Percentiles rank a stretch among this genome's conserved stretches.
These are phyloP conservation scores for Plasmodium gonderi DNA, from an alignment of 169 alveolate genomes.

Conservation along the genomic window DNA sequence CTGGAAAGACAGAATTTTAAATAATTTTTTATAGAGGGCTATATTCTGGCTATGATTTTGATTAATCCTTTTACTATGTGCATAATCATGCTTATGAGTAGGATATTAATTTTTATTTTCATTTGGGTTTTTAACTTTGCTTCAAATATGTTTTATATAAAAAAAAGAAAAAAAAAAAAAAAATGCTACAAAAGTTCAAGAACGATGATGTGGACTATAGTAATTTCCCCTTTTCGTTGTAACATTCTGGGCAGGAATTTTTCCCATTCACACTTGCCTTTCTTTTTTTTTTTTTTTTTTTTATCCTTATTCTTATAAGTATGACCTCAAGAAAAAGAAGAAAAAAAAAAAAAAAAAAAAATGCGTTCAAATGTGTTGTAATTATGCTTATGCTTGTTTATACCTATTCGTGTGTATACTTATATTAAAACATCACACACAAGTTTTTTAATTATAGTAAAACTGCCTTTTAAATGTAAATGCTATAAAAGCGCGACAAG, in stretches of 20 bases:
- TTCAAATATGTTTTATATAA: background rate
- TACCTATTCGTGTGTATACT: background rate
- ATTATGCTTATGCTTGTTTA: background rate
- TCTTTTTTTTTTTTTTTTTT: background rate
- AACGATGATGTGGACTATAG: background rate
- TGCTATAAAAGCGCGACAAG: background rate
- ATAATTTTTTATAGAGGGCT: background rate
- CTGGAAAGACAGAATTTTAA: slow-evolving; percentile 25
- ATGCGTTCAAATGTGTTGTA: background rate
- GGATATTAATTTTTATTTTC: background rate
- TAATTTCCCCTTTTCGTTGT: background rate
- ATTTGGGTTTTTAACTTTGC: too few species aligned
- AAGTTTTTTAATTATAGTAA: background rate
- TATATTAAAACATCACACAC: background rate
- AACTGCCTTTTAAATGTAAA: background rate
- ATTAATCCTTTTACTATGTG: background rate
- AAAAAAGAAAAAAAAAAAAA: background rate
- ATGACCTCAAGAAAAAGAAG: background rate
- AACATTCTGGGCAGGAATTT: background rate
- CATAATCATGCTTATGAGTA: background rate
- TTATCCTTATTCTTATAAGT: background rate
- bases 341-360: background rate
- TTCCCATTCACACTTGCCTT: background rate
- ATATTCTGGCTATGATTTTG: background rate
- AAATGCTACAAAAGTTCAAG: slow-evolving; percentile 38